Evolutionary conservation across 2,329 filamentous ascomycete genomes (phyloP).

Genomic region (Microcyclosporella mali): DNA sequence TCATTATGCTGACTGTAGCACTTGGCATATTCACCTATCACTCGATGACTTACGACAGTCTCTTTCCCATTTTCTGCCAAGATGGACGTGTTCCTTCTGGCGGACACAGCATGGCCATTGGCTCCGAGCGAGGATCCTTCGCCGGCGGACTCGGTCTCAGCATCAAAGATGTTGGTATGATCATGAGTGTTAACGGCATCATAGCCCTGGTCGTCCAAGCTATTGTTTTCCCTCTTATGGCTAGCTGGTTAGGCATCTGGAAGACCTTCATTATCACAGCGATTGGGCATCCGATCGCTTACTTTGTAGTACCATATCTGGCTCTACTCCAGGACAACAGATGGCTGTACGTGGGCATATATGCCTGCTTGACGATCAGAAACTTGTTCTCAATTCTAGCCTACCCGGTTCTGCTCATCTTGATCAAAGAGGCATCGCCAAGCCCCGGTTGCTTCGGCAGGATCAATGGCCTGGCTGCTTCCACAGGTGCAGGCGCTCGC

Average conservation of each 20-base stretch:
- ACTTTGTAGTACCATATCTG: slow-evolving; percentile 64
- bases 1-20: slow-evolving; percentile 72
- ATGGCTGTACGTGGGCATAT: slow-evolving; percentile 56
- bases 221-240: slow-evolving; percentile 60
- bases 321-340: slow-evolving; percentile 48
- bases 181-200: slow-evolving; percentile 63
- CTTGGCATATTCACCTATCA: slow-evolving; percentile 90
- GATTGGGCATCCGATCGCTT: slow-evolving; percentile 59
- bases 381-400: slow-evolving; percentile 63
- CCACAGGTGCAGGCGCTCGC: slow-evolving; percentile 64
- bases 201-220: slow-evolving; percentile 69
- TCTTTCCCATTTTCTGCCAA: slow-evolving; percentile 88
- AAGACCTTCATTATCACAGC: slow-evolving; percentile 59
- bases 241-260: slow-evolving; percentile 61
- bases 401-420: slow-evolving; percentile 62
- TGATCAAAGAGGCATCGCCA: slow-evolving; percentile 66
- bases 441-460: slow-evolving; percentile 57
- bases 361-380: slow-evolving; percentile 58
- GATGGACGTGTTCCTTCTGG: slow-evolving; percentile 54
- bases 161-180: slow-evolving; percentile 60
- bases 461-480: slow-evolving; percentile 67
- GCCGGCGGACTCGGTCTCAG: slow-evolving; percentile 61
- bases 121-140: slow-evolving; percentile 27
- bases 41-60: slow-evolving; percentile 88
- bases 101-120: slow-evolving; percentile 22